Conservation (phyloP, 768 basidiomycete genomes). For the Thelephora ganbajun region DNA sequence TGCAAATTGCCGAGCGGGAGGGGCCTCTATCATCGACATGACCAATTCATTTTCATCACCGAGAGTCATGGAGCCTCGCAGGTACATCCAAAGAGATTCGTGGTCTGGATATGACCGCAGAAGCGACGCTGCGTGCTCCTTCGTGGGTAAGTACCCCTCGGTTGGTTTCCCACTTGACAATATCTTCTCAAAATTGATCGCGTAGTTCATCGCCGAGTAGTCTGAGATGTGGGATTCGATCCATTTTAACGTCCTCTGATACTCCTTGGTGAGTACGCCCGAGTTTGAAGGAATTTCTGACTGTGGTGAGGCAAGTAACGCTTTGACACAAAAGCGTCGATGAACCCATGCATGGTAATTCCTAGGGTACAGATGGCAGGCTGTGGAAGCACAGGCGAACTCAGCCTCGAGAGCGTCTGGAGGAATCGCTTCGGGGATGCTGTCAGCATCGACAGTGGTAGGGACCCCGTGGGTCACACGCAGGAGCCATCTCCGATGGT, state of each 20-base stretch:
- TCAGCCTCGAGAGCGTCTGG: slow-evolving; percentile 28
- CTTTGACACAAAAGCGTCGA: slow-evolving; percentile 34
- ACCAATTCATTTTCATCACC: no score
- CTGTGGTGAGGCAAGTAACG: slow-evolving; percentile 12
- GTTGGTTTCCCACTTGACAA: neutral
- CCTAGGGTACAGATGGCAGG: slow-evolving; percentile 51
- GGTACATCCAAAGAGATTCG: slow-evolving; percentile 53
- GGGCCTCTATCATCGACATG: no score
- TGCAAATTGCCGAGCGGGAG: no score
- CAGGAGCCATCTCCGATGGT: slow-evolving; percentile 57
- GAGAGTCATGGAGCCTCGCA: slow-evolving; percentile 17
- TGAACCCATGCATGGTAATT: slow-evolving; percentile 69
- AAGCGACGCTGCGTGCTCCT: slow-evolving; percentile 32
- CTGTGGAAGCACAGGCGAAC: slow-evolving; percentile 28
- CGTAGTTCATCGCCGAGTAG: slow-evolving; percentile 47
- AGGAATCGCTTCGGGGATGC: slow-evolving; percentile 14
- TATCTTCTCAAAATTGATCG: slow-evolving; percentile 23
- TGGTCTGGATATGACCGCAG: slow-evolving; percentile 37
- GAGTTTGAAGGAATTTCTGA: neutral
- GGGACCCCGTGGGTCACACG: slow-evolving; percentile 15
- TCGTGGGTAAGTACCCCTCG: neutral
- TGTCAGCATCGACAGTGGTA: neutral
- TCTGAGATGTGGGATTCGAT: slow-evolving; percentile 53
- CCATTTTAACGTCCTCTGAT: slow-evolving; percentile 30
- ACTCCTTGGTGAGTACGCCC: slow-evolving; percentile 26